phyloP scores from a whole-genome alignment of 1,139 yeast genomes.

The Protomyces macrosporus region DNA sequence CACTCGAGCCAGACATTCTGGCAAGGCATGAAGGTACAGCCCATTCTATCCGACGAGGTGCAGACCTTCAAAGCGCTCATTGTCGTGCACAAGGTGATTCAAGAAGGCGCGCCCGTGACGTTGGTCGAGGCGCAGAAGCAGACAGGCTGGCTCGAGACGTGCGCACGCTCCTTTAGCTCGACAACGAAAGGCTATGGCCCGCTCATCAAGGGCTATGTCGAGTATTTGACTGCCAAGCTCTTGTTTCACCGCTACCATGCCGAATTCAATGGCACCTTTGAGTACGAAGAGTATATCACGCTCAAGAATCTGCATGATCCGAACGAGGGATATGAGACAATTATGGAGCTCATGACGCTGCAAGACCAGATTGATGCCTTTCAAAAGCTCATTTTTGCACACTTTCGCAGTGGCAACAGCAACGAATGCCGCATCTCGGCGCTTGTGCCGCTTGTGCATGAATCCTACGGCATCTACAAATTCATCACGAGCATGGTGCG shows the following conservation, averaged over 20 bases:
- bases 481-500: constrained; percentile 86
- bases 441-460: constrained; percentile 86
- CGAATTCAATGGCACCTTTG: constrained; percentile 91
- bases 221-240: constrained; percentile 64
- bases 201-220: constrained; percentile 71
- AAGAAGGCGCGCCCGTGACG: constrained; percentile 89
- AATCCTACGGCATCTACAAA: constrained; percentile 86
- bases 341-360: constrained; percentile 75
- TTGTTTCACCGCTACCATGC: constrained; percentile 79
- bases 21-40: constrained; percentile 75
- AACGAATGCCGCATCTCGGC: constrained; percentile 84
- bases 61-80: constrained; percentile 86
- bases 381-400: constrained; percentile 70
- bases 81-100: constrained; percentile 84
- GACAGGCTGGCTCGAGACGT: constrained; percentile 54
- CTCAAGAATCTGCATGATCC: constrained; percentile 86
- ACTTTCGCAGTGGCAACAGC: constrained; percentile 57
- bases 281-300: constrained; percentile 89
- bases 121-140: constrained; percentile 78
- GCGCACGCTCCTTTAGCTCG: constrained; percentile 41
- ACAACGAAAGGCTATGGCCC: constrained; percentile 54
- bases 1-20: constrained; percentile 80
- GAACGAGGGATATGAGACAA: constrained; percentile 83
- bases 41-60: constrained; percentile 73
- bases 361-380: constrained; percentile 82